These are phyloP conservation scores for Pythium coloratum DNA, from an alignment of 352 stramenopile species.

Conservation along the genomic window DNA sequence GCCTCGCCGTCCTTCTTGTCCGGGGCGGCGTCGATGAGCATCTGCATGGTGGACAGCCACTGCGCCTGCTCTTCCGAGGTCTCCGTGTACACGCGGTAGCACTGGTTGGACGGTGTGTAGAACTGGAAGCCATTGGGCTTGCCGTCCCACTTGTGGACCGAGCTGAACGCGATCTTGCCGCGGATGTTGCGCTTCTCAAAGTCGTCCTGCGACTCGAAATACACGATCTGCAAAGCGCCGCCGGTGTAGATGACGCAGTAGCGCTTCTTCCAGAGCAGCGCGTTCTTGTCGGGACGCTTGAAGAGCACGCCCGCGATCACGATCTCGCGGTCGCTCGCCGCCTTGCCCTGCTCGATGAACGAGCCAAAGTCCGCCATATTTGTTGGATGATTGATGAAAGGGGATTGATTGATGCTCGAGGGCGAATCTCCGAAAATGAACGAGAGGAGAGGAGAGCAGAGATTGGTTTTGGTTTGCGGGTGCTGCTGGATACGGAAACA, in stretches of 20 bases:
- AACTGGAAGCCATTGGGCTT: conserved; percentile 88
- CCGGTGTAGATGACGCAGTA: conserved; percentile 78
- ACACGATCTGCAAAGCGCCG: conserved; percentile 73
- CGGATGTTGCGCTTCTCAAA: conserved; percentile 74
- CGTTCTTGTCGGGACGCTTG: conserved; percentile 84
- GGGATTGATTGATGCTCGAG: conserved; percentile 4
- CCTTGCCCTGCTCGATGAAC: conserved; percentile 28
- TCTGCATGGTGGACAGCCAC: conserved; percentile 75
- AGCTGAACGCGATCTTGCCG: conserved; percentile 81
- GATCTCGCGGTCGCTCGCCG: conserved; percentile 32
- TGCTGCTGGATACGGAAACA: background rate
- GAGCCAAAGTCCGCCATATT: conserved; percentile 28
- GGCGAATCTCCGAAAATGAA: conserved; percentile 23
- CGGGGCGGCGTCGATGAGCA: conserved; percentile 59
- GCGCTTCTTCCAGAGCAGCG: conserved; percentile 86
- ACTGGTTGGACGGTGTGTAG: conserved; percentile 83
- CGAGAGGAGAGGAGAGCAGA: background rate
- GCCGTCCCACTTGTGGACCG: conserved; percentile 82
- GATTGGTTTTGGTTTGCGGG: too few species aligned
- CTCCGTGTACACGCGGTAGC: conserved; percentile 85
- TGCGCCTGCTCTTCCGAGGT: conserved; percentile 61
- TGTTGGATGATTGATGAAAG: background rate
- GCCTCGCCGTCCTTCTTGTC: conserved; percentile 65
- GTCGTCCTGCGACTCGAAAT: conserved; percentile 73
- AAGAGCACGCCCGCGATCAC: conserved; percentile 72